These are phyloP conservation scores for Wickerhamiella lipophila DNA, from an alignment of 805 yeast species.

Conservation along the genomic window DNA sequence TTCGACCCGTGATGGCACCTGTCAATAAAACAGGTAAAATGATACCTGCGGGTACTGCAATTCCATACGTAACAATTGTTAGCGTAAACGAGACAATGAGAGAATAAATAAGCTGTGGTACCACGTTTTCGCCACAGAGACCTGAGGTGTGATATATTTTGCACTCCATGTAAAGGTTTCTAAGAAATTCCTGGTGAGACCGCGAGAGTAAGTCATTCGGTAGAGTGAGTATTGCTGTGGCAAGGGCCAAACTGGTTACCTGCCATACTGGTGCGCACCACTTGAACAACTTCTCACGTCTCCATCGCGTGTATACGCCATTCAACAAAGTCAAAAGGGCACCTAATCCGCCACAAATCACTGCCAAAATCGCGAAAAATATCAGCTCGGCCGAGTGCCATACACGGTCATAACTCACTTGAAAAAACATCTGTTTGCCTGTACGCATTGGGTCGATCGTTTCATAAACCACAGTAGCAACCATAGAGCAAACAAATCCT, in stretches of 20 bases:
- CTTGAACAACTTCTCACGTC: constrained; percentile 17
- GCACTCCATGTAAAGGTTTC: constrained; percentile 63
- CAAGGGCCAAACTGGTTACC: constrained; percentile 35
- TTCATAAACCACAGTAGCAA: constrained; percentile 51
- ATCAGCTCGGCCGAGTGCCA: constrained; percentile 62
- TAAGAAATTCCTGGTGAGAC: constrained; percentile 40
- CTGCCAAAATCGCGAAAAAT: constrained; percentile 62
- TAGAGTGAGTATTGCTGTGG: constrained; percentile 45
- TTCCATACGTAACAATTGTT: constrained; percentile 59
- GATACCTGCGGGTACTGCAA: constrained; percentile 83
- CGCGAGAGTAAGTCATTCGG: constrained; percentile 46
- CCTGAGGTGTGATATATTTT: constrained; percentile 18
- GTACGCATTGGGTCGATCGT: constrained; percentile 39
- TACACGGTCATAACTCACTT: constrained; percentile 53
- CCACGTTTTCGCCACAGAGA: constrained; percentile 15
- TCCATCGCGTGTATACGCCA: constrained; percentile 27
- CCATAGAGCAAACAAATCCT: constrained; percentile 66
- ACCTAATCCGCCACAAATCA: constrained; percentile 58
- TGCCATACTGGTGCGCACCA: constrained; percentile 33
- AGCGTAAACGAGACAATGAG: constrained; percentile 42
- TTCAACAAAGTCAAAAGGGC: constrained; percentile 39
- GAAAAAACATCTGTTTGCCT: constrained; percentile 44
- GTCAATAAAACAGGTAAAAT: constrained; percentile 95
- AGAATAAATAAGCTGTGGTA: constrained; percentile 30
- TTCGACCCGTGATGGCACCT: constrained; percentile 89